Conservation (phyloP, 202 grass and related monocot species). For the Carex arenaria region DNA sequence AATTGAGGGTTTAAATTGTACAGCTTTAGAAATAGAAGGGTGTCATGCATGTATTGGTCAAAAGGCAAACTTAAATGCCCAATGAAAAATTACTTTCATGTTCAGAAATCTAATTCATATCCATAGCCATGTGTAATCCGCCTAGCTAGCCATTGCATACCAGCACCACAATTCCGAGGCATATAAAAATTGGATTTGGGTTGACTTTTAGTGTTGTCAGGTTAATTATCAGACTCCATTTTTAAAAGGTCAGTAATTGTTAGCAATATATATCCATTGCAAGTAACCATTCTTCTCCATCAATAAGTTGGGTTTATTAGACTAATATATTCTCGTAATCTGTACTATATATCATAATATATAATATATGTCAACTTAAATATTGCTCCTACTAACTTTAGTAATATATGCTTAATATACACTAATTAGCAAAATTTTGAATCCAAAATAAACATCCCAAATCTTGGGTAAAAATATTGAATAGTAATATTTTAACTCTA, state of each 20-base stretch:
- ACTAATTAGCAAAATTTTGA: neutral
- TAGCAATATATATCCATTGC: no score
- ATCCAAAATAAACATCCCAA: neutral
- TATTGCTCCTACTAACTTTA: neutral
- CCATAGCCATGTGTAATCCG: neutral
- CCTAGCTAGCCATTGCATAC: neutral
- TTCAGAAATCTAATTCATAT: neutral
- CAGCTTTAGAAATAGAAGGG: neutral
- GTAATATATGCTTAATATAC: neutral
- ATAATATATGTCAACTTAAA: neutral
- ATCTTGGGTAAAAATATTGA: neutral
- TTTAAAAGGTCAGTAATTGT: no score
- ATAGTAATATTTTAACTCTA: no score
- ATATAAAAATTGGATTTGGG: conserved; percentile 3
- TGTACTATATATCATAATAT: no score
- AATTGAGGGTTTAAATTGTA: neutral
- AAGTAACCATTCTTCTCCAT: no score
- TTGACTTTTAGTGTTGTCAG: neutral
- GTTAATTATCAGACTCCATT: no score
- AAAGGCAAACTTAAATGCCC: neutral
- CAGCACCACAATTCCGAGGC: neutral
- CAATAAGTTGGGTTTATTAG: no score
- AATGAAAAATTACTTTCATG: neutral
- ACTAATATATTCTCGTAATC: no score
- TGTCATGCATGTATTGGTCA: neutral